phyloP scores from a whole-genome alignment of 1,139 yeast genomes.

The Debaryomyces robertsiae region DNA sequence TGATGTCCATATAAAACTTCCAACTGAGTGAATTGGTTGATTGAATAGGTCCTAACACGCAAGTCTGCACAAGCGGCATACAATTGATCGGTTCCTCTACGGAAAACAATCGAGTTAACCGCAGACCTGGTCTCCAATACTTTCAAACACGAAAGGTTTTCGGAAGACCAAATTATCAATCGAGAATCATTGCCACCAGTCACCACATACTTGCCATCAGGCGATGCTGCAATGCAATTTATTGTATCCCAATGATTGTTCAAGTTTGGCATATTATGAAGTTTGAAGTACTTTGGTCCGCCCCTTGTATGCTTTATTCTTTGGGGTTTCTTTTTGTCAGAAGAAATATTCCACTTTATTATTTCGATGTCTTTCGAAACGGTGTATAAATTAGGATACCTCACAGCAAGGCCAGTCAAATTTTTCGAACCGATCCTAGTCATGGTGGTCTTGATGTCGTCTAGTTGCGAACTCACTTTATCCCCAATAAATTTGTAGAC shows the following conservation, averaged over 20 bases:
- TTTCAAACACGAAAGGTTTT: slow-evolving; percentile 70
- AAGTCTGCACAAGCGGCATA: slow-evolving; percentile 94
- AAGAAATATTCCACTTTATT: slow-evolving; percentile 67
- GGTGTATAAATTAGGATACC: slow-evolving; percentile 69
- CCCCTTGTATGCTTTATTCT: slow-evolving; percentile 69
- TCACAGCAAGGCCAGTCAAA: slow-evolving; percentile 54
- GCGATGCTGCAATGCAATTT: slow-evolving; percentile 76
- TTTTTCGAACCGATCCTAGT: slow-evolving; percentile 64
- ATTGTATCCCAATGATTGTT: slow-evolving; percentile 79
- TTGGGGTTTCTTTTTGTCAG: slow-evolving; percentile 50
- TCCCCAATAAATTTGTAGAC: slow-evolving; percentile 70
- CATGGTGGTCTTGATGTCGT: slow-evolving; percentile 36
- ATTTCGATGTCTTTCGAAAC: slow-evolving; percentile 82
- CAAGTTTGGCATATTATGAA: slow-evolving; percentile 42
- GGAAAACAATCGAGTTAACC: slow-evolving; percentile 72
- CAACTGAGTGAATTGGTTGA: slow-evolving; percentile 83
- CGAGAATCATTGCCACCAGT: slow-evolving; percentile 89
- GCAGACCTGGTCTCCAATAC: slow-evolving; percentile 78
- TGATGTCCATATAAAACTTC: slow-evolving; percentile 96
- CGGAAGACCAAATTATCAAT: slow-evolving; percentile 83
- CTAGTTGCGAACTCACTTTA: slow-evolving; percentile 44
- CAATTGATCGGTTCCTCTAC: slow-evolving; percentile 79
- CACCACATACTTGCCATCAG: slow-evolving; percentile 84
- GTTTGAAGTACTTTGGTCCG: slow-evolving; percentile 46
- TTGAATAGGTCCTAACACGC: slow-evolving; percentile 82